Base-by-base conservation (phyloP, 2,329 filamentous ascomycete genomes). In the Aureobasidium subglaciale region DNA sequence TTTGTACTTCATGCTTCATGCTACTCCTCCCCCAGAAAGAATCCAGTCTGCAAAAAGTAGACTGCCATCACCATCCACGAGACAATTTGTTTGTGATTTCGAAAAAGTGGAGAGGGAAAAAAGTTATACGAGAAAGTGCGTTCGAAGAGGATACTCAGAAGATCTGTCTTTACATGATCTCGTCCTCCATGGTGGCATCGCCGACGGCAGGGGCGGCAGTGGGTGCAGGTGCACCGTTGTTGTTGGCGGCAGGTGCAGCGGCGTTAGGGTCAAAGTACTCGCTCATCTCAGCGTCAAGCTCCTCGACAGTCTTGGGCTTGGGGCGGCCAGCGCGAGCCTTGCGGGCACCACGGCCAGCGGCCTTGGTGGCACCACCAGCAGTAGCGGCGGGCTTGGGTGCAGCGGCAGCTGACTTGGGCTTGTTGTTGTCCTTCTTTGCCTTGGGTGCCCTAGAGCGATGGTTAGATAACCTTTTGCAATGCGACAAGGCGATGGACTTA, bases 201-300 rank as follows among this genome's bases (percentile, higher is more conserved):
- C 73, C 75, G 35, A 76, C 73, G 55, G 73, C 70, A 41, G 74
- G 68, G 58, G 78, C 71, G 38, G 71, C 70, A 56, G 75, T 77
- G 50, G 50, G 50, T 34, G 50, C 50, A 37, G 74, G 73, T 59
- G 75, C 73, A 40, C 67, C 65, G 41, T 73, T 75, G 59, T 73
- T 76, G 40, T 71, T 69, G 4, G 73, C 68, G 56, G 75, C 74
- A 58, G 69, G 72, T 38, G 65, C 68, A 32, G 65, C 65, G 24
- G 63, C 61, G 46, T 68, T 74, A 27, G 70, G 69, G 53, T 79
- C 83, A 69, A 95, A 97, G 76, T 99, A 99, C 72, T 97, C 93
- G 18, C 84, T 85, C 93, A 99, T 99, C 72, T 99, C 93, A 4
- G 89, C 90, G 70, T 99, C 93, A 24, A 99, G 84, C 75, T 99